Evolutionary conservation across 768 basidiomycete genomes (phyloP).

Genomic region (Tricholoma bakamatsutake): DNA sequence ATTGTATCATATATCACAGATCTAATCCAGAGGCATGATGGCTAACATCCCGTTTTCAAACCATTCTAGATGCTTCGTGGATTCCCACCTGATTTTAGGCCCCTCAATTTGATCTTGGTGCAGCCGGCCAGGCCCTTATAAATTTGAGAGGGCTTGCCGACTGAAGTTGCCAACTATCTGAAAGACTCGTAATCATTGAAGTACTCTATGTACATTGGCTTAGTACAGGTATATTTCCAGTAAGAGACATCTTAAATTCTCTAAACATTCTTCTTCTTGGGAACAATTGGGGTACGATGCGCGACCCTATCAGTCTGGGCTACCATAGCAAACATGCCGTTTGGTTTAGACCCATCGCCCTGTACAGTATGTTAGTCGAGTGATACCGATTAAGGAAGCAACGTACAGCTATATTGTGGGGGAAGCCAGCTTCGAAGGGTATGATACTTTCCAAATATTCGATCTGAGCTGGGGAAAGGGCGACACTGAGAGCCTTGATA

Average conservation of each 20-base stretch:
- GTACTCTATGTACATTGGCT: too few species aligned
- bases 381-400: not conserved
- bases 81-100: too few species aligned
- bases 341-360: not conserved
- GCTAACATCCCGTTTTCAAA: too few species aligned
- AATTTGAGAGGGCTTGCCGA: too few species aligned
- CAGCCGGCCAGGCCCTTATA: too few species aligned
- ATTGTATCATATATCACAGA: too few species aligned
- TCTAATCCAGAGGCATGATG: too few species aligned
- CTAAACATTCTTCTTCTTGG: not conserved
- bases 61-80: too few species aligned
- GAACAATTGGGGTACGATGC: not conserved
- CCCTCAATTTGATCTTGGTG: too few species aligned
- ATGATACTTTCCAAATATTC: conserved; percentile 32
- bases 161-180: too few species aligned
- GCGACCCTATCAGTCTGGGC: not conserved
- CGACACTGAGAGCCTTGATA: conserved; percentile 40
- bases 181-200: too few species aligned
- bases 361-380: not conserved
- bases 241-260: not conserved
- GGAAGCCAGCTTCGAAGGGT: conserved; percentile 42
- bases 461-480: conserved; percentile 38
- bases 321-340: not conserved
- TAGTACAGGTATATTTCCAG: too few species aligned
- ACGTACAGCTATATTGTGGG: conserved; percentile 23